Percentiles rank a stretch among this genome's conserved stretches.
phyloP scores from a whole-genome alignment of 805 yeast genomes.

The Ogataea neopini region DNA sequence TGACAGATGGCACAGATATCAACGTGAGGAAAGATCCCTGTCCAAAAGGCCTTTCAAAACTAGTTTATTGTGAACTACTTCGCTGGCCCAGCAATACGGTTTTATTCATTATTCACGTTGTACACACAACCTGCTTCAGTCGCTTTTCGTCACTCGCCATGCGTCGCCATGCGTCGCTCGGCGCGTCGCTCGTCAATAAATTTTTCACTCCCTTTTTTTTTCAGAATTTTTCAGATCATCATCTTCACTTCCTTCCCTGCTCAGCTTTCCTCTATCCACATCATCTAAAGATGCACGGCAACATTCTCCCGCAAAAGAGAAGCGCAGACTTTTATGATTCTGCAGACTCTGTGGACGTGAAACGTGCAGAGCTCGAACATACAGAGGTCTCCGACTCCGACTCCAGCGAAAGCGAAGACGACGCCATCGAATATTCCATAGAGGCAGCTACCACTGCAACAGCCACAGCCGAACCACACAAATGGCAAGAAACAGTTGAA shows the following conservation, averaged over 20 bases:
- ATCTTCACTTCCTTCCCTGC: not conserved
- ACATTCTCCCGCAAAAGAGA: slow-evolving; percentile 16
- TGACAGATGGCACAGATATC: no score
- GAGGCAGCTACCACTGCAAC: slow-evolving; percentile 4
- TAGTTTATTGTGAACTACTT: no score
- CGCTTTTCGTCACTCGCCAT: not conserved
- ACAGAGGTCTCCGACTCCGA: not conserved
- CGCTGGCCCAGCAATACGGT: no score
- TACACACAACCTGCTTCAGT: not conserved
- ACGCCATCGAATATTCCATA: slow-evolving; percentile 11
- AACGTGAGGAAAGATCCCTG: no score
- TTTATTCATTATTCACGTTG: no score
- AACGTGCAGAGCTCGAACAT: not conserved
- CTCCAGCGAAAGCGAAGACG: slow-evolving; percentile 10
- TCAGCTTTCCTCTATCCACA: not conserved
- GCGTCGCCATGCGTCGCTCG: not conserved
- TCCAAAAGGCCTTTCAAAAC: no score
- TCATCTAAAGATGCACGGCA: no score
- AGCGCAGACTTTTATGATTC: not conserved
- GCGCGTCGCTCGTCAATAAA: not conserved
- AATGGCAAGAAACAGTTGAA: slow-evolving; percentile 82
- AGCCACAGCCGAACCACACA: slow-evolving; percentile 29
- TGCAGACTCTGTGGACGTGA: not conserved
- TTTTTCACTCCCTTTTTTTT: not conserved
- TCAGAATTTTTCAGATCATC: not conserved